These are phyloP conservation scores for Myrmaecium sp. DNA, from an alignment of 2,329 filamentous ascomycete genomes.

Conservation along the genomic window DNA sequence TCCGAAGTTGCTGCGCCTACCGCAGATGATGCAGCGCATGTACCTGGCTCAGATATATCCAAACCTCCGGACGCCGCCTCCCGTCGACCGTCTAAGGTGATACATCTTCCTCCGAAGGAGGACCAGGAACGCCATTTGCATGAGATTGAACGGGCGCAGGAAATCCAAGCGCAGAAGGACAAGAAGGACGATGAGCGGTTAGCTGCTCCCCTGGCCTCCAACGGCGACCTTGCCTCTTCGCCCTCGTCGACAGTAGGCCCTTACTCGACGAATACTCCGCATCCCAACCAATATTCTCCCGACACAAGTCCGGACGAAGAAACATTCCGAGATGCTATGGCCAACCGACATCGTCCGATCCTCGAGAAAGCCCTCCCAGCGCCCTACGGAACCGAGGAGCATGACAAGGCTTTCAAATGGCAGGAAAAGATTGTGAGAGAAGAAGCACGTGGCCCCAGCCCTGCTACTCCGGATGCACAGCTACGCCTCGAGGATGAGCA, in stretches of 20 bases:
- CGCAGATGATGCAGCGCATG: conserved; percentile 16
- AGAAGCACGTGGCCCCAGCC: conserved; percentile 24
- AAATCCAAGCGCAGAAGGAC: conserved; percentile 18
- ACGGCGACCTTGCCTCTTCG: conserved; percentile 24
- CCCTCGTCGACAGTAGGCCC: conserved; percentile 50
- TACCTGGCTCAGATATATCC: conserved; percentile 10
- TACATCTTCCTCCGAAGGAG: conserved; percentile 33
- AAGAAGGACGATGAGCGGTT: conserved; percentile 21
- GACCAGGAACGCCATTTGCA: conserved; percentile 30
- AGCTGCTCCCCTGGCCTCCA: conserved; percentile 8
- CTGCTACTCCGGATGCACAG: conserved; percentile 41
- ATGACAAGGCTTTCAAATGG: conserved; percentile 33
- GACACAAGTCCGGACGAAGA: conserved; percentile 59
- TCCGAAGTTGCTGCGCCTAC: conserved; percentile 13
- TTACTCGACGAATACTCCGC: conserved; percentile 57
- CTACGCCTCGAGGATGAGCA: conserved; percentile 39
- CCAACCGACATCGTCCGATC: conserved; percentile 1
- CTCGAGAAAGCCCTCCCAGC: conserved; percentile 2
- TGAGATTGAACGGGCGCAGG: conserved; percentile 23
- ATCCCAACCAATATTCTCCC: conserved; percentile 48
- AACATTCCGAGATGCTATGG: conserved; percentile 21
- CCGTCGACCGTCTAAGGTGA: conserved; percentile 15
- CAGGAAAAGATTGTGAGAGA: conserved; percentile 29
- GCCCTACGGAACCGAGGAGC: conserved; percentile 27
- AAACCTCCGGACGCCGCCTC: conserved; percentile 5